A percentile compares a stretch with the other conserved stretches of the same genome.
Evolutionary conservation across 2,329 filamentous ascomycete genomes (phyloP).

Genomic region (Colletotrichum abscissum): DNA sequence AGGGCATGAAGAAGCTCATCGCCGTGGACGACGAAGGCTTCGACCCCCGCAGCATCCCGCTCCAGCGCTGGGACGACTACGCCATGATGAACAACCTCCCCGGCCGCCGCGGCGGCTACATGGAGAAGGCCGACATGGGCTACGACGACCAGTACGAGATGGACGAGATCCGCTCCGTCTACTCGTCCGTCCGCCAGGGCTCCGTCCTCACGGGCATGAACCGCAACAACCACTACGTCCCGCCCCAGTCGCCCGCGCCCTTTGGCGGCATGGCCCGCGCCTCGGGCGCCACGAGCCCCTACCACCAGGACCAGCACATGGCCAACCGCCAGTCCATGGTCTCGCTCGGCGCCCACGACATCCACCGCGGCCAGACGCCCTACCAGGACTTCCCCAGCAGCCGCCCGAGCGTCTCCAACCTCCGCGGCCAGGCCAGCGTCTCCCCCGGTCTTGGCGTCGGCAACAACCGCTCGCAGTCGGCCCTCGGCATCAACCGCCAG

Average conservation of each 20-base stretch:
- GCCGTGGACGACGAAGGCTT: constrained; percentile 87
- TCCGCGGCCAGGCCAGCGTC: constrained; percentile 58
- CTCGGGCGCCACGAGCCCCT: constrained; percentile 53
- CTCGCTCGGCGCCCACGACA: constrained; percentile 67
- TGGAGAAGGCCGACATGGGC: constrained; percentile 71
- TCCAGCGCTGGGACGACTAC: constrained; percentile 98
- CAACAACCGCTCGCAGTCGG: constrained; percentile 53
- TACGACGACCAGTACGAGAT: constrained; percentile 91
- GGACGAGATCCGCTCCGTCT: constrained; percentile 97
- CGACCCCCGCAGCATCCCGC: constrained; percentile 90
- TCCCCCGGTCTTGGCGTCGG: constrained; percentile 55
- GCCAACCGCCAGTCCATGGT: constrained; percentile 78
- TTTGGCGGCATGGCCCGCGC: constrained; percentile 62
- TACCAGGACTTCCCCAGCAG: constrained; percentile 66
- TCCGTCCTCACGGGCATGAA: constrained; percentile 89
- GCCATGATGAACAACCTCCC: constrained; percentile 87
- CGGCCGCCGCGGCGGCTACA: constrained; percentile 81
- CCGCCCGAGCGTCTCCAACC: constrained; percentile 72
- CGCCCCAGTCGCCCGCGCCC: constrained; percentile 82
- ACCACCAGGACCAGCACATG: constrained; percentile 60
- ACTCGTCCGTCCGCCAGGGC: constrained; percentile 89
- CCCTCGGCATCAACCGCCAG: constrained; percentile 59
- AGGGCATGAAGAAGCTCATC: constrained; percentile 89
- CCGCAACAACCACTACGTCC: constrained; percentile 77
- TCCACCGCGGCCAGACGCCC: constrained; percentile 64